Conservation (phyloP, 139 green algal species). For the Chlamydomonas incerta region DNA sequence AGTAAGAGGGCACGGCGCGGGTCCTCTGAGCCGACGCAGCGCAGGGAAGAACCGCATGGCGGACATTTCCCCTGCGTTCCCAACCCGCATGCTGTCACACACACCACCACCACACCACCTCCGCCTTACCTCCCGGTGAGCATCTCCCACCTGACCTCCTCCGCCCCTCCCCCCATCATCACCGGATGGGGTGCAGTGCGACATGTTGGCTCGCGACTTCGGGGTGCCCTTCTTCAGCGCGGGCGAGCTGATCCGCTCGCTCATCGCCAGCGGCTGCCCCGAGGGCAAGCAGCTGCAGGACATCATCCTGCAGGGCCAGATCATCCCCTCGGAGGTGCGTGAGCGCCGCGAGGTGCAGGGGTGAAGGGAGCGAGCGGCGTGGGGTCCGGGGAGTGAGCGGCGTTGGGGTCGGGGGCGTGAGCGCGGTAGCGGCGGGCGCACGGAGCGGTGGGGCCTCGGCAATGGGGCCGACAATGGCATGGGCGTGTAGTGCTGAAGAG, state of each 20-base stretch:
- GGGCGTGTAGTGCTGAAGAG: too few species aligned
- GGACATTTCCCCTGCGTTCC: too few species aligned
- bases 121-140: neutral
- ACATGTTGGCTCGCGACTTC: slow-evolving; percentile 56
- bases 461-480: too few species aligned
- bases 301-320: slow-evolving; percentile 96
- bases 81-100: too few species aligned
- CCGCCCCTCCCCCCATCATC: too few species aligned
- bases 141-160: too few species aligned
- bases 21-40: too few species aligned
- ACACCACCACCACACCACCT: neutral
- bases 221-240: slow-evolving; percentile 89
- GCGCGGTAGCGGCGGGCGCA: neutral
- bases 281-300: slow-evolving; percentile 92
- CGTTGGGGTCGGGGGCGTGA: neutral
- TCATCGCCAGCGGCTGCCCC: slow-evolving; percentile 87
- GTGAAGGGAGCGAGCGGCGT: neutral
- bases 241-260: slow-evolving; percentile 93
- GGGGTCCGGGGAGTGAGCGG: neutral
- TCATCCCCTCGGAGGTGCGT: slow-evolving; percentile 83
- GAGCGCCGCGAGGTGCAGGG: neutral
- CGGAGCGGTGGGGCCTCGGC: neutral
- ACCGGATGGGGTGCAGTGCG: slow-evolving; percentile 29
- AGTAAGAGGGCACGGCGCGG: too few species aligned
- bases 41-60: too few species aligned